A percentile compares a stretch with the other conserved stretches of the same genome.
These are phyloP conservation scores for Dendrocalamus sinicus DNA, from an alignment of 176 grass and related monocot species.

Conservation along the genomic window DNA sequence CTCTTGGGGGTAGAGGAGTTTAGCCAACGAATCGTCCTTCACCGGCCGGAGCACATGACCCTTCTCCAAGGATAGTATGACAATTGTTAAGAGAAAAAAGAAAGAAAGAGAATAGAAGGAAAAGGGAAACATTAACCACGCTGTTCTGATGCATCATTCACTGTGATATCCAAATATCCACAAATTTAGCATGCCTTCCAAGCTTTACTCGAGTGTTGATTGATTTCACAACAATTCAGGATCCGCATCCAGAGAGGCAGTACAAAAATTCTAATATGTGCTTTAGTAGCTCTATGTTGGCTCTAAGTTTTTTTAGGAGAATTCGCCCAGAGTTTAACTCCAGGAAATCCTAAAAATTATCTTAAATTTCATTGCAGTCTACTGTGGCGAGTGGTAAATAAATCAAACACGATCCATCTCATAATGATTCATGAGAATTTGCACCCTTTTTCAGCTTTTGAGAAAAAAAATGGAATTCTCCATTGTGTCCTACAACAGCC, in stretches of 20 bases:
- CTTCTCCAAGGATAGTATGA: slow-evolving; percentile 76
- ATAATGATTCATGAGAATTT: no score
- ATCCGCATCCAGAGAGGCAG: neutral
- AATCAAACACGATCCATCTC: no score
- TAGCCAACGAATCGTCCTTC: no score
- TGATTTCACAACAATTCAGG: neutral
- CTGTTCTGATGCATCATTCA: neutral
- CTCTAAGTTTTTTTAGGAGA: neutral
- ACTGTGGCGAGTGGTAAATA: no score
- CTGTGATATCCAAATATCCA: slow-evolving; percentile 18
- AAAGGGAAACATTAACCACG: neutral
- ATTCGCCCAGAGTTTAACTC: neutral
- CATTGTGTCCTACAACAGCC: no score
- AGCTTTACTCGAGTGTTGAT: neutral
- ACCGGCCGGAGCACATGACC: no score
- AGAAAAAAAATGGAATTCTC: no score
- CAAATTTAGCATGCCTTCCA: slow-evolving; percentile 32
- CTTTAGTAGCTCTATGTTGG: neutral
- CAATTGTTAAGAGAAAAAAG: slow-evolving; percentile 54
- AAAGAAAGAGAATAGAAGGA: neutral
- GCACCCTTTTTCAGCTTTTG: no score
- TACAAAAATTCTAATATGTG: slow-evolving; percentile 18
- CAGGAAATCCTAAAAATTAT: no score
- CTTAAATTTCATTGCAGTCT: no score
- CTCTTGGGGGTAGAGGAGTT: no score